Evolutionary conservation across 495 filamentous ascomycete genomes (phyloP).

Genomic region (Viridothelium virens): DNA sequence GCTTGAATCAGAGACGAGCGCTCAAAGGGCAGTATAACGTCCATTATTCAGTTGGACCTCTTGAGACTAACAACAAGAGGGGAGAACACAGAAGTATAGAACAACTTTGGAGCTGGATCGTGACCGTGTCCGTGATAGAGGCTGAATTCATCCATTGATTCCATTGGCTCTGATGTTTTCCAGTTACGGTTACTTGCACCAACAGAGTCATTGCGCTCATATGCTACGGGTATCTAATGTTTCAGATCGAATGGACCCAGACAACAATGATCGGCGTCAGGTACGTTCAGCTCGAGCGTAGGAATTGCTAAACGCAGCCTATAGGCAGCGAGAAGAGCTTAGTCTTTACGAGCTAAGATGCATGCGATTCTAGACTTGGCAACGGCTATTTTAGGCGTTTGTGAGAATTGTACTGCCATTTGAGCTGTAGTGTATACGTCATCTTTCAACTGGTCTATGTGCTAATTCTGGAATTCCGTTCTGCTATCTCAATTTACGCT

Average conservation of each 20-base stretch:
- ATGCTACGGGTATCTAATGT: not conserved
- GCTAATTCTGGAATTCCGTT: not conserved
- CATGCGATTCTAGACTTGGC: not conserved
- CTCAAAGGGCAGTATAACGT: not conserved
- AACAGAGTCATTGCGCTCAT: not conserved
- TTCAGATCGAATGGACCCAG: not conserved
- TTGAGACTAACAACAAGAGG: not conserved
- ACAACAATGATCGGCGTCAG: not conserved
- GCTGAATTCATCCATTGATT: not conserved
- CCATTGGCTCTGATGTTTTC: not conserved
- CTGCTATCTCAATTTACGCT: not conserved
- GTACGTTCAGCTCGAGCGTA: not conserved
- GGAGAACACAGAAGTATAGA: not conserved
- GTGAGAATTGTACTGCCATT: not conserved
- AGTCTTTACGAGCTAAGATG: not conserved
- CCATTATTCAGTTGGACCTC: not conserved
- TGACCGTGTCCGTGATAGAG: not conserved
- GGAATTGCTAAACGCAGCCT: not conserved
- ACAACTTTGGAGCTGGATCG: not conserved
- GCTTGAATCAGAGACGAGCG: not conserved
- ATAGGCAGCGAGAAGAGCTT: not conserved
- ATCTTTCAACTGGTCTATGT: no score
- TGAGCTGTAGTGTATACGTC: no score
- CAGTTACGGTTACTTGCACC: not conserved
- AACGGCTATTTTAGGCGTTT: not conserved